These are phyloP conservation scores for Areca catechu DNA, from an alignment of 176 grass and related monocot genomes.

Conservation along the genomic window DNA sequence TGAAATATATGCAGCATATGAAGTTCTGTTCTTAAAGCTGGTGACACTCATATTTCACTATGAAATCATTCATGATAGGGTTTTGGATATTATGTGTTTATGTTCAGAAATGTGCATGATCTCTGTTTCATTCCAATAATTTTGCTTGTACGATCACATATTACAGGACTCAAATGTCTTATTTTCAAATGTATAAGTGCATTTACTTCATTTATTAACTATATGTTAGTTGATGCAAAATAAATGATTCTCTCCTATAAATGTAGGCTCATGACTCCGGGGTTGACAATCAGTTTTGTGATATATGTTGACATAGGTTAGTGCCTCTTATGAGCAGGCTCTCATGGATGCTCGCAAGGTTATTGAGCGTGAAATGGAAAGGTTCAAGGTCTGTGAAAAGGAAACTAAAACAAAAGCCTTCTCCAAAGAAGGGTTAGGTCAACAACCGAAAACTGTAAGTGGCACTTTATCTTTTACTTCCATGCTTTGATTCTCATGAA, in stretches of 20 bases:
- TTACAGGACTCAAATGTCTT: too few relatives aligned
- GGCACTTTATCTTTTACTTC: constrained; percentile 9
- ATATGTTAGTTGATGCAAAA: neutral
- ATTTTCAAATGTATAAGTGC: too few relatives aligned
- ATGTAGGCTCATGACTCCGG: constrained; percentile 21
- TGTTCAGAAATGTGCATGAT: too few relatives aligned
- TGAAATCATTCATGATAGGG: too few relatives aligned
- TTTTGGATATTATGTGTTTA: too few relatives aligned
- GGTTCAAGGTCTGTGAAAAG: constrained; percentile 99
- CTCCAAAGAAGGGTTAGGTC: constrained; percentile 96
- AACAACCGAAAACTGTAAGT: constrained; percentile 99
- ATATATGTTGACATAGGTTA: constrained; percentile 83
- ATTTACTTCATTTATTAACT: too few relatives aligned
- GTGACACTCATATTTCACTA: too few relatives aligned
- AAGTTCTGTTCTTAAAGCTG: too few relatives aligned
- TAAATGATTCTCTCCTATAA: constrained; percentile 6
- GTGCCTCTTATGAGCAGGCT: constrained; percentile 94
- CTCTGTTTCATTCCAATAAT: too few relatives aligned
- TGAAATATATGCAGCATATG: too few relatives aligned
- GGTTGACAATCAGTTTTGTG: constrained; percentile 55
- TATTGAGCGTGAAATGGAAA: constrained; percentile 99
- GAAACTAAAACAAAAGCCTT: constrained; percentile 99
- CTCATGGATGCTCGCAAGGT: constrained; percentile 94
- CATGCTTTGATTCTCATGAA: too few relatives aligned
- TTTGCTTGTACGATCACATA: too few relatives aligned